Conservation (phyloP, 2,329 filamentous ascomycete species). For the Paradendryphiella salina region DNA sequence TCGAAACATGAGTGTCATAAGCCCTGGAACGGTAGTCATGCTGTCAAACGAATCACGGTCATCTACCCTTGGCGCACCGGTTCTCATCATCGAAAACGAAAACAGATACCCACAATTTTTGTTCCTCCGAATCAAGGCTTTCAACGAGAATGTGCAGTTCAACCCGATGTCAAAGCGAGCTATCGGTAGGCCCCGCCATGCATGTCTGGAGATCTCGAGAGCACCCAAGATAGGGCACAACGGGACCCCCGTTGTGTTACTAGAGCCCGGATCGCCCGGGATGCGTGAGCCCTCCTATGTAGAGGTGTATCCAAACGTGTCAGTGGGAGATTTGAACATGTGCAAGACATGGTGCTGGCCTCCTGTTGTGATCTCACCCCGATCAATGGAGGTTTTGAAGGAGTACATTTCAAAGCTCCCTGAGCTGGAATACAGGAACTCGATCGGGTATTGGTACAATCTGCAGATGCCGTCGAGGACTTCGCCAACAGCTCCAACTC, state of each 20-base stretch:
- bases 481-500: too few species aligned
- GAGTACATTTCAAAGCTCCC: constrained; percentile 1
- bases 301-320: constrained; percentile 9
- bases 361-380: constrained; percentile 3
- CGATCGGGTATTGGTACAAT: too few species aligned
- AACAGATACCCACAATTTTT: constrained; percentile 16
- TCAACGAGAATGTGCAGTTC: constrained; percentile 16
- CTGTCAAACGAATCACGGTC: constrained; percentile 14
- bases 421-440: background rate
- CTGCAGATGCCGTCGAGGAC: too few species aligned
- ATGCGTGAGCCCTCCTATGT: constrained; percentile 26
- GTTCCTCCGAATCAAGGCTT: constrained; percentile 21
- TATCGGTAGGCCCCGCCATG: background rate
- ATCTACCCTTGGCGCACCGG: constrained; percentile 20
- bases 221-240: constrained; percentile 6
- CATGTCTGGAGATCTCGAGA: constrained; percentile 15
- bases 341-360: constrained; percentile 28
- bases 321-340: constrained; percentile 1
- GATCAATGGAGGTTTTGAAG: constrained; percentile 6
- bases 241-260: constrained; percentile 20
- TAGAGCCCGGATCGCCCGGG: constrained; percentile 16
- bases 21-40: constrained; percentile 22
- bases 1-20: constrained; percentile 10
- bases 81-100: constrained; percentile 20
- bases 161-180: background rate